Conservation (phyloP, 495 filamentous ascomycete genomes). For the Lasiosphaeria miniovina region DNA sequence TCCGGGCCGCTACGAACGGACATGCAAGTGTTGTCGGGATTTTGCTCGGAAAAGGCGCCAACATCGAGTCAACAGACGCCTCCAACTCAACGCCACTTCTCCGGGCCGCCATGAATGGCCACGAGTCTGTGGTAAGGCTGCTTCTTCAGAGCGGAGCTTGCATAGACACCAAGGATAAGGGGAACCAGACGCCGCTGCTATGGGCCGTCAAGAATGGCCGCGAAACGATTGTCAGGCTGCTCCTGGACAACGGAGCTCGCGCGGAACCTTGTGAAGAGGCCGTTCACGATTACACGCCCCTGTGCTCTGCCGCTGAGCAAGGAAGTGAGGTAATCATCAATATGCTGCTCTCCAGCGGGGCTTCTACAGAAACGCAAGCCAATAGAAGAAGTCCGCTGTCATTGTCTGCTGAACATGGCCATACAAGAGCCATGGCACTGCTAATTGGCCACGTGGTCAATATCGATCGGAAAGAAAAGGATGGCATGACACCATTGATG, state of each 20-base stretch:
- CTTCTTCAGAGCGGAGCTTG: too few relatives aligned
- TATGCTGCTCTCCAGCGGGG: neutral
- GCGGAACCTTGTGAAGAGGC: neutral
- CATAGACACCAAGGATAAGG: too few relatives aligned
- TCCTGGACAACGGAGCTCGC: too few relatives aligned
- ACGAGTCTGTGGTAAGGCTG: too few relatives aligned
- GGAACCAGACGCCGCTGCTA: too few relatives aligned
- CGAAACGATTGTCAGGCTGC: too few relatives aligned
- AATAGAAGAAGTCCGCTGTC: neutral
- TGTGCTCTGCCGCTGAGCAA: neutral
- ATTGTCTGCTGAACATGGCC: neutral
- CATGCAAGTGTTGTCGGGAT: neutral
- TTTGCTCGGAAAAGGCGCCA: neutral
- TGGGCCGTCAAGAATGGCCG: too few relatives aligned
- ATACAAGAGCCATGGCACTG: neutral
- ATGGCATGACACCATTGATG: neutral
- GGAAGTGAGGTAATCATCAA: neutral
- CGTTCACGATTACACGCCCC: neutral
- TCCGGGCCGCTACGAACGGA: neutral
- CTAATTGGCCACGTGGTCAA: neutral
- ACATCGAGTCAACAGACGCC: neutral
- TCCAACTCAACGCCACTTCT: neutral
- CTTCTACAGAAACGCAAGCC: neutral
- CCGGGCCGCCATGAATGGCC: too few relatives aligned
- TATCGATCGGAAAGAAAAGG: neutral